Evolutionary conservation across 257 asterid genomes (phyloP), one percentile per base, ranked within the genome.

Genomic region (Solanum lignicaule): DNA sequence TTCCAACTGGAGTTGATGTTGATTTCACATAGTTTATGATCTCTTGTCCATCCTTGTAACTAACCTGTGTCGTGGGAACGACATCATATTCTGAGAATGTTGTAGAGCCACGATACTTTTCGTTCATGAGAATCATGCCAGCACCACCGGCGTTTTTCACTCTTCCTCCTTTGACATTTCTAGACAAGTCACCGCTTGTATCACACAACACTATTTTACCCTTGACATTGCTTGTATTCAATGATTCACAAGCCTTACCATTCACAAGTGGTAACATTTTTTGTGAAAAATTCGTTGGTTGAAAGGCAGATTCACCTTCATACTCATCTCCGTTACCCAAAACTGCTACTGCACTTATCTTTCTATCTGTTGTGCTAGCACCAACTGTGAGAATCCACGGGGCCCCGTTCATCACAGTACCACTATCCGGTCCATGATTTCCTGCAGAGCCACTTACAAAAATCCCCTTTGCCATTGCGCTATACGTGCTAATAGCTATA

Each of bases 341-440:
- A 27, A 48, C 27, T 32, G 52, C 88, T 4, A 82, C 14, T 2
- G 38, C 85, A 10, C 36, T 39, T 55, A 86, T 48, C 9, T 73
- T 74, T 46, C 88, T 86, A 43, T 86, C 88, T 1, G 29, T 55
- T 21, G 88, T 46, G 74, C 84, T 52, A 25, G 88, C 88, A 18
- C 88, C 84, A 52, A 74, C 27, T 2, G 88, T 86, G 36, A 86
- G 85, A 75, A 86, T 72, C 88, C 85, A 86, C 1, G 88, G 88
- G 9, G 85, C 85, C 21, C 39, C 76, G 5, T 86, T 86, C 5
- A 43, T 18, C 13, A 73, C 15, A 16, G 38, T 29, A 8, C 21
- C 84, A 23, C 1, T 6, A 18, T 1, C 23, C 4, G 88, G 85
- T 14, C 88, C 88, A 7, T 8, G 6, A 68, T 86, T 86, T 21